These are phyloP conservation scores for Globisporangium okanoganense DNA, from an alignment of 352 stramenopile genomes.

Conservation along the genomic window DNA sequence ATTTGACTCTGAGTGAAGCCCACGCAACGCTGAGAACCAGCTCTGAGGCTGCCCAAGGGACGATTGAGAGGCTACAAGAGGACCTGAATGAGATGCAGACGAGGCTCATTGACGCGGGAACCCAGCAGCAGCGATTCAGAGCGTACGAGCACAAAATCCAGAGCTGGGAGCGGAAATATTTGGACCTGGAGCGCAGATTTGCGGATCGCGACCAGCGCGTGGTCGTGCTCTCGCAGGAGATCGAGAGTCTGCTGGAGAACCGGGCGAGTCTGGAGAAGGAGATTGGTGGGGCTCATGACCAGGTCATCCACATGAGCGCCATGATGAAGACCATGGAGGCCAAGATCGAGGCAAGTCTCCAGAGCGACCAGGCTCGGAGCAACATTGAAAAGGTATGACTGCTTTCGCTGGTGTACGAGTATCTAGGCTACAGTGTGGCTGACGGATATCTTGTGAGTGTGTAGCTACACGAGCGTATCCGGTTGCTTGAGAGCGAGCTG, in stretches of 20 bases:
- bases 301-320: slow-evolving; percentile 43
- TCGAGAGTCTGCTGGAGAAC: slow-evolving; percentile 16
- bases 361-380: slow-evolving; percentile 13
- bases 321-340: slow-evolving; percentile 44
- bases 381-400: slow-evolving; percentile 9
- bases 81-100: slow-evolving; percentile 26
- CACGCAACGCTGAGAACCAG: slow-evolving; percentile 27
- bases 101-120: slow-evolving; percentile 19
- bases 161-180: slow-evolving; percentile 30
- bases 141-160: slow-evolving; percentile 43
- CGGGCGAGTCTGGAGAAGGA: slow-evolving; percentile 37
- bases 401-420: neutral
- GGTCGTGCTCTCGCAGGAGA: slow-evolving; percentile 22
- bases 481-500: slow-evolving; percentile 39
- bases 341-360: slow-evolving; percentile 32
- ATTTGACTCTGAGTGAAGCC: slow-evolving; percentile 23
- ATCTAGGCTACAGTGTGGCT: neutral
- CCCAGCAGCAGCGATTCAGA: slow-evolving; percentile 21
- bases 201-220: slow-evolving; percentile 15
- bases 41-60: slow-evolving; percentile 26
- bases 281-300: slow-evolving; percentile 31
- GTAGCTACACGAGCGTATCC: slow-evolving; percentile 39
- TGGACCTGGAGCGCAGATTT: slow-evolving; percentile 27
- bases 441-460: neutral
- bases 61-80: slow-evolving; percentile 30